A percentile compares a stretch with the other conserved stretches of the same genome.
Conservation (phyloP, 1,284 basidiomycete genomes). For the Porodaedalea pini region DNA sequence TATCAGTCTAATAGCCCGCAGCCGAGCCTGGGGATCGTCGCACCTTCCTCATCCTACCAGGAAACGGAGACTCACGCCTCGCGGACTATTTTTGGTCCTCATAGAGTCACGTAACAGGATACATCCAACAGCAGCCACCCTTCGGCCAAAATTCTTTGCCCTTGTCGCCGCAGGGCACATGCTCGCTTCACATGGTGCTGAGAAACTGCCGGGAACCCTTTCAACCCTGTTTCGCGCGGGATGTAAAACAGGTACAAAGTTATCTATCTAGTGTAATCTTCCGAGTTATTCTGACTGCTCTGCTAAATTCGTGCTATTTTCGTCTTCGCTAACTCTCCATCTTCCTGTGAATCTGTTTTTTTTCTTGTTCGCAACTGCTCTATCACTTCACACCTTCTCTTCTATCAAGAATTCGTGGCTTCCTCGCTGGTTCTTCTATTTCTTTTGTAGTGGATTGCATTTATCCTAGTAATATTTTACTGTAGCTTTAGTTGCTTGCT, state of each 20-base stretch:
- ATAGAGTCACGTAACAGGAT: neutral
- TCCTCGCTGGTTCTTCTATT: neutral
- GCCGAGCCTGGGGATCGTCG: neutral
- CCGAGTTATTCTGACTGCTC: neutral
- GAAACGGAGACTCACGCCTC: neutral
- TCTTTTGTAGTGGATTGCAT: neutral
- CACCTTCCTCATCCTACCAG: neutral
- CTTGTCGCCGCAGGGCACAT: neutral
- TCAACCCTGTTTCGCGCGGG: neutral
- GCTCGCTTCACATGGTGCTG: constrained; percentile 11
- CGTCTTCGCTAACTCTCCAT: neutral
- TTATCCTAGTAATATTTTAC: neutral
- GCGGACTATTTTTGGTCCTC: neutral
- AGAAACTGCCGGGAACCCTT: neutral
- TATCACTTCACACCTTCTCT: neutral
- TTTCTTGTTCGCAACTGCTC: neutral
- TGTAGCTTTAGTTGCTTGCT: constrained; percentile 11
- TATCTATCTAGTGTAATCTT: neutral
- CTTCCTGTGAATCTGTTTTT: neutral
- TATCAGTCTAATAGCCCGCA: neutral
- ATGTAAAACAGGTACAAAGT: neutral
- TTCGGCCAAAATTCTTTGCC: neutral
- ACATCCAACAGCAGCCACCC: neutral
- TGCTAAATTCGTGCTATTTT: neutral
- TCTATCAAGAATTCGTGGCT: neutral